A percentile compares a stretch with the other conserved stretches of the same genome.
These are phyloP conservation scores for Cercophora newfieldiana DNA, from an alignment of 495 filamentous ascomycete genomes.

Conservation along the genomic window DNA sequence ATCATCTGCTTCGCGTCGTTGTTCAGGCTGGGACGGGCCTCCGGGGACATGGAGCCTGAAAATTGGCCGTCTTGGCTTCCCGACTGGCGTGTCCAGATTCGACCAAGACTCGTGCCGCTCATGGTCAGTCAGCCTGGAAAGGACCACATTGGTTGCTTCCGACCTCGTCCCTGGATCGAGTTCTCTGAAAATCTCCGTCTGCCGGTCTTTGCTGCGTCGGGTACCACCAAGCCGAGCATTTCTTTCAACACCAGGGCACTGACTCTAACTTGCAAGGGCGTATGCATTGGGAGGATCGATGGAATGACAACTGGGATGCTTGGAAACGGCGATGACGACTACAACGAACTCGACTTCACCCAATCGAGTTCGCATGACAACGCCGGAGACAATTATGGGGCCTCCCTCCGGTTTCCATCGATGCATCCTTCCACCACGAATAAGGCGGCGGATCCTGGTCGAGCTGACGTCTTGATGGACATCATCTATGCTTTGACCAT, in stretches of 20 bases:
- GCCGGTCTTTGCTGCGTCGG: background rate
- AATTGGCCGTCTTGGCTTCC: slow-evolving; percentile 25
- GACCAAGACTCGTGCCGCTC: slow-evolving; percentile 2
- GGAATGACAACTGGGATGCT: slow-evolving; percentile 5
- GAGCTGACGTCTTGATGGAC: background rate
- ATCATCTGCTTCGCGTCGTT: slow-evolving; percentile 8
- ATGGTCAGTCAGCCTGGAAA: slow-evolving; percentile 10
- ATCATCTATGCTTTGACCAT: background rate
- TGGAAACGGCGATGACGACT: background rate
- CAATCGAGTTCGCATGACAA: background rate
- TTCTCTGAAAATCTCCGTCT: background rate
- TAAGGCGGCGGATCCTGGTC: background rate
- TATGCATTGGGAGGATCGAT: background rate
- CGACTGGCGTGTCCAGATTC: slow-evolving; percentile 20
- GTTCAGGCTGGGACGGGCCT: background rate
- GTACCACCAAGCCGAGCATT: background rate
- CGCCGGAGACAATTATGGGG: background rate
- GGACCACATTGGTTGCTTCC: slow-evolving; percentile 2
- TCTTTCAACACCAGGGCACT: background rate
- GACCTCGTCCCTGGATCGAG: background rate
- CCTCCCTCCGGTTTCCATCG: background rate
- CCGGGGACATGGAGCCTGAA: background rate
- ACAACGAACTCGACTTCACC: background rate
- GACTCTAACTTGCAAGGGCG: background rate
- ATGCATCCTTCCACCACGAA: background rate